These are phyloP conservation scores for Trichoderma sp. DNA, from an alignment of 2,329 filamentous ascomycete species.

Conservation along the genomic window DNA sequence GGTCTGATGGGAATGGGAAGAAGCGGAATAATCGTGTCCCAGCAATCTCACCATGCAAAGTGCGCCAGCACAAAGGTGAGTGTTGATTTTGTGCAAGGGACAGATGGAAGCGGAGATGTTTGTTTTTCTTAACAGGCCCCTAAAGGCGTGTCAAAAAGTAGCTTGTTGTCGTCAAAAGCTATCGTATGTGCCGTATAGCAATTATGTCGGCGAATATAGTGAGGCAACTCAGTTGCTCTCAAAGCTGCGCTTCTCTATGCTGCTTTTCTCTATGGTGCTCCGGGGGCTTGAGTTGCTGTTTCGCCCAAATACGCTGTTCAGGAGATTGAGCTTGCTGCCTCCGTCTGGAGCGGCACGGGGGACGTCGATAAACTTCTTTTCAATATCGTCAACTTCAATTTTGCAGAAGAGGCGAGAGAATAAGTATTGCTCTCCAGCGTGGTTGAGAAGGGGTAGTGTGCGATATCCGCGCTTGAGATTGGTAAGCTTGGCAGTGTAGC, in stretches of 20 bases:
- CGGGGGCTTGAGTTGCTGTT: conserved; percentile 50
- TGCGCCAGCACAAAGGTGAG: background rate
- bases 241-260: conserved; percentile 50
- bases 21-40: conserved; percentile 1
- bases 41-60: background rate
- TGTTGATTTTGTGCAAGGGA: background rate
- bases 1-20: conserved; percentile 20
- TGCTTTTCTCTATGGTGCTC: conserved; percentile 55
- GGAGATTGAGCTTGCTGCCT: conserved; percentile 55
- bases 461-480: conserved; percentile 91
- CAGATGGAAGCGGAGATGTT: background rate
- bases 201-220: background rate
- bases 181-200: background rate
- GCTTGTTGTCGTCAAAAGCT: background rate
- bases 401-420: conserved; percentile 94
- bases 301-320: conserved; percentile 60
- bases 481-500: conserved; percentile 88
- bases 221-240: conserved; percentile 39
- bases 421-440: conserved; percentile 86
- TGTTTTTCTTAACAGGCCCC: background rate
- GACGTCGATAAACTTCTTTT: conserved; percentile 58
- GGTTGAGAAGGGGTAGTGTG: conserved; percentile 85
- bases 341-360: conserved; percentile 42
- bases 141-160: background rate
- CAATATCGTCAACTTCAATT: conserved; percentile 66